phyloP scores from a whole-genome alignment of 139 green algal species.

The Eudorina sp. region DNA sequence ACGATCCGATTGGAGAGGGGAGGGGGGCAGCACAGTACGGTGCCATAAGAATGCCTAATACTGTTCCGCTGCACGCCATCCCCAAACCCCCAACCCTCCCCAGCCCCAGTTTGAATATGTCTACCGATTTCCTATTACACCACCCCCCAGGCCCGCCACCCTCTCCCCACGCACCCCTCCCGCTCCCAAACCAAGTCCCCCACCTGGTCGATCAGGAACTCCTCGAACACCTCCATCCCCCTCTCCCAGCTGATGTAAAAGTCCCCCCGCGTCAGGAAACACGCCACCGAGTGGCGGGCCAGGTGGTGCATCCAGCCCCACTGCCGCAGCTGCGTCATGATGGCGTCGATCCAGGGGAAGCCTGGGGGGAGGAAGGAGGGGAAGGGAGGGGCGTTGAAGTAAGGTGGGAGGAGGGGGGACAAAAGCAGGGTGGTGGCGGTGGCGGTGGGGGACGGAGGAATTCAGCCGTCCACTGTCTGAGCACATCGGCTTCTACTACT shows the following conservation, averaged over 20 bases:
- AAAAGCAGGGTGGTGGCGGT: too few relatives aligned
- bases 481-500: too few relatives aligned
- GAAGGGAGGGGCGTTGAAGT: neutral
- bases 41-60: too few relatives aligned
- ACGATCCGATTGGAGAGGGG: neutral
- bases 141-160: neutral
- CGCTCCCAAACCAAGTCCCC: too few relatives aligned
- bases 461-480: too few relatives aligned
- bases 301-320: slow-evolving; percentile 97
- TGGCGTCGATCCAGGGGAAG: slow-evolving; percentile 93
- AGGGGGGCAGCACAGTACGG: neutral
- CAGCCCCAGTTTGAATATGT: neutral
- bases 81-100: neutral
- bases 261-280: slow-evolving; percentile 96
- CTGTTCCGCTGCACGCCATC: too few relatives aligned
- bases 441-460: too few relatives aligned
- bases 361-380: slow-evolving; percentile 50
- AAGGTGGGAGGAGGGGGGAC: too few relatives aligned
- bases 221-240: slow-evolving; percentile 92
- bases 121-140: neutral
- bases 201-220: slow-evolving; percentile 87
- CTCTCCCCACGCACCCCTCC: neutral
- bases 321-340: slow-evolving; percentile 89
- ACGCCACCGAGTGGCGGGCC: slow-evolving; percentile 91
- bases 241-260: slow-evolving; percentile 90